Conservation (phyloP, 2,329 filamentous ascomycete species). For the Helminthosporium solani region DNA sequence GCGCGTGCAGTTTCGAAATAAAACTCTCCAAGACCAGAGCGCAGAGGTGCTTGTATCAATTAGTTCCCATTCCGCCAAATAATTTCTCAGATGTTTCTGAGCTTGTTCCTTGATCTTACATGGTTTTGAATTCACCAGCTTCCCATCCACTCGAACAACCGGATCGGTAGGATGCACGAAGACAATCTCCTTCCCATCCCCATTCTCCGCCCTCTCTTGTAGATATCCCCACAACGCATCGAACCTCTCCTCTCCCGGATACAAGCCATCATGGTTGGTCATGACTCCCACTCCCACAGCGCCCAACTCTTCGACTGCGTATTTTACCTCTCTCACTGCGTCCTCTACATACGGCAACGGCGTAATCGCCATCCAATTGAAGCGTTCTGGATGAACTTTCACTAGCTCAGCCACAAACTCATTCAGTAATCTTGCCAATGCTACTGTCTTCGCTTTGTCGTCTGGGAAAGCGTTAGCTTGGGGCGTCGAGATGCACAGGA, state of each 20-base stretch:
- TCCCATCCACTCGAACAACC: constrained; percentile 28
- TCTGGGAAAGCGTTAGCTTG: constrained; percentile 37
- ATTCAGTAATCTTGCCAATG: constrained; percentile 39
- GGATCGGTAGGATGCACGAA: constrained; percentile 42
- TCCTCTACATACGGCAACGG: constrained; percentile 35
- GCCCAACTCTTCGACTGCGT: constrained; percentile 31
- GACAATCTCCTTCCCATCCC: constrained; percentile 27
- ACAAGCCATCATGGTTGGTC: constrained; percentile 38
- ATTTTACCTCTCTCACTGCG: constrained; percentile 28
- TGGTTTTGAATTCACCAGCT: constrained; percentile 28
- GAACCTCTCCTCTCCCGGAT: constrained; percentile 32
- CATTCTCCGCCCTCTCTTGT: constrained; percentile 16
- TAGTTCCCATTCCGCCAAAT: no score
- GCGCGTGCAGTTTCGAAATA: constrained; percentile 42
- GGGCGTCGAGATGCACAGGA: constrained; percentile 38
- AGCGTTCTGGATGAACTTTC: constrained; percentile 26
- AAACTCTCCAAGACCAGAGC: constrained; percentile 39
- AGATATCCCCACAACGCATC: constrained; percentile 30
- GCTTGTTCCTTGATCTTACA: constrained; percentile 36
- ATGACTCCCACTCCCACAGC: constrained; percentile 35
- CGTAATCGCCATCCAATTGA: constrained; percentile 30
- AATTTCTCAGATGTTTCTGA: no score
- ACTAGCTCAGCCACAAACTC: constrained; percentile 31
- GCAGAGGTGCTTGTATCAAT: constrained; percentile 32
- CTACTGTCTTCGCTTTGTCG: constrained; percentile 28